Conservation (phyloP, 805 yeast species). For the Dipodascopsis uninucleata region DNA sequence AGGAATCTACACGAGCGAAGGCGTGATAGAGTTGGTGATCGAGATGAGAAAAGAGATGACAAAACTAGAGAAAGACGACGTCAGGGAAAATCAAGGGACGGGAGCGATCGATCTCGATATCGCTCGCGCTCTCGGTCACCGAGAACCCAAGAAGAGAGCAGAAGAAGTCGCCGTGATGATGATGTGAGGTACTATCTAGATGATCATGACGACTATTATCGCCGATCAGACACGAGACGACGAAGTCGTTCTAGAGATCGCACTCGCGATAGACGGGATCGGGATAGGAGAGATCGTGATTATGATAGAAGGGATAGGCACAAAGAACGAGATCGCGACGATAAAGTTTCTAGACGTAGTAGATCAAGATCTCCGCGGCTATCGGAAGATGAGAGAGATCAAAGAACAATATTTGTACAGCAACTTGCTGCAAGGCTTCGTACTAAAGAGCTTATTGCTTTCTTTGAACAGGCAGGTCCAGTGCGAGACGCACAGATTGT, state of each 20-base stretch:
- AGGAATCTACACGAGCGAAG: conserved; percentile 15
- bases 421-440: conserved; percentile 37
- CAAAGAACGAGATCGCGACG: background rate
- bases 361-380: conserved; percentile 22
- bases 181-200: conserved; percentile 6
- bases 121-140: background rate
- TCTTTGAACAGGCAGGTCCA: conserved; percentile 36
- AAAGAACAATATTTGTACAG: conserved; percentile 38
- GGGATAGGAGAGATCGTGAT: conserved; percentile 2
- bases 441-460: conserved; percentile 33
- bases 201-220: conserved; percentile 3
- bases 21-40: conserved; percentile 13
- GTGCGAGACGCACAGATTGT: conserved; percentile 38
- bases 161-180: conserved; percentile 9
- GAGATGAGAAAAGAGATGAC: background rate
- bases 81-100: background rate
- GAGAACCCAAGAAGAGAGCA: background rate
- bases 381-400: conserved; percentile 34
- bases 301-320: conserved; percentile 4
- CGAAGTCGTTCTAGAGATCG: conserved; percentile 2
- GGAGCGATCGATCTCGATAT: conserved; percentile 3
- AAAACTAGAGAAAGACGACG: background rate
- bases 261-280: conserved; percentile 6
- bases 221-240: conserved; percentile 4
- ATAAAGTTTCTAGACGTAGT: background rate